Evolutionary conservation across 2,329 filamentous ascomycete species (phyloP), one percentile per base, ranked within the genome.

Genomic region (Elsinoe fawcettii): DNA sequence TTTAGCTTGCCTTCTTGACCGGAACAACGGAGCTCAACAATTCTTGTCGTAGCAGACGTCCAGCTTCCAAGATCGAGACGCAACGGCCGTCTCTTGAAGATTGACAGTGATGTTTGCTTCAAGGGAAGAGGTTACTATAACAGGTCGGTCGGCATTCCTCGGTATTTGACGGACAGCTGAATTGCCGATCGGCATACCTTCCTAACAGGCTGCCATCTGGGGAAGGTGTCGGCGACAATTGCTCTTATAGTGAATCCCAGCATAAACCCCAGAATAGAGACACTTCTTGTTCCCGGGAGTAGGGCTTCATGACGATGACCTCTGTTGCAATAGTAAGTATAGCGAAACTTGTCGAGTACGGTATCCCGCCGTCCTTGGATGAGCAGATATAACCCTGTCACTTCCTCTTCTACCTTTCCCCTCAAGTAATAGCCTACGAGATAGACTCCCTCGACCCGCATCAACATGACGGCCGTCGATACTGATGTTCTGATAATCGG

Each of bases 401-500:
- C 9, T 9, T 30, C 27, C 27, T n/a, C n/a, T n/a, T n/a, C n/a
- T n/a, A n/a, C n/a, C n/a, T n/a, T n/a, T n/a, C n/a, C n/a, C n/a
- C n/a, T n/a, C n/a, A n/a, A n/a, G n/a, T n/a, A n/a, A n/a, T n/a
- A n/a, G n/a, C n/a, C n/a, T n/a, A n/a, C n/a, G n/a, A n/a, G n/a
- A n/a, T n/a, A n/a, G n/a, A n/a, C 14, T 37, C 5, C 34, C 14
- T 37, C 34, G 14, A 5, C 34, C 34, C 34, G 9, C 34, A 37
- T 5, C 34, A 37, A 37, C 25, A 61, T 54, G 53, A 56, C 72
- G 67, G 66, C 67, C 30, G 65, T 71, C 54, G 72, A 75, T 60
- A 73, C 70, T 2, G 74, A 78, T 62, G 71, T 77, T 56, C 68
- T 78, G 25, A 76, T 78, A 44, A 76, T 78, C 37, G 76, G 76